Conservation (phyloP, 495 filamentous ascomycete genomes). For the Neurospora pannonica region DNA sequence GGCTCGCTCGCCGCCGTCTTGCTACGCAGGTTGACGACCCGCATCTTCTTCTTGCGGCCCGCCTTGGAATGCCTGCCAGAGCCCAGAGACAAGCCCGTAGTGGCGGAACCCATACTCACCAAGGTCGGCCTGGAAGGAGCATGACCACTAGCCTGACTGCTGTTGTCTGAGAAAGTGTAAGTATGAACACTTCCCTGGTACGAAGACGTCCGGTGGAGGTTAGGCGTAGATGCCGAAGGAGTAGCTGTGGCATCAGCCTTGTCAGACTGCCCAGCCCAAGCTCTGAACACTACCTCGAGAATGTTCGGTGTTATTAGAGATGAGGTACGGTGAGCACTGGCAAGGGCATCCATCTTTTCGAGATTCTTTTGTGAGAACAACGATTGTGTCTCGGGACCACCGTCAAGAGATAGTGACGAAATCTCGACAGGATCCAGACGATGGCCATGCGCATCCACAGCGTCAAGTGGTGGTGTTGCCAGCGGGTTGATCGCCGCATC, state of each 20-base stretch:
- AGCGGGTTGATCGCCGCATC: slow-evolving; percentile 63
- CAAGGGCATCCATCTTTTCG: slow-evolving; percentile 63
- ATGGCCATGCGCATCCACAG: slow-evolving; percentile 67
- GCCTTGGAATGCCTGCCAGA: slow-evolving; percentile 55
- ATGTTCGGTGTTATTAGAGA: slow-evolving; percentile 81
- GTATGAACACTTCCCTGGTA: slow-evolving; percentile 51
- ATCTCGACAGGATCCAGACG: slow-evolving; percentile 63
- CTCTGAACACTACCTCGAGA: slow-evolving; percentile 75
- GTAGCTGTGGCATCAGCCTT: slow-evolving; percentile 49
- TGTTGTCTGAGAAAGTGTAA: slow-evolving; percentile 51
- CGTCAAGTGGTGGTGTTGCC: slow-evolving; percentile 67
- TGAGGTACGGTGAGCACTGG: slow-evolving; percentile 73
- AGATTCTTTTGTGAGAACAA: slow-evolving; percentile 89
- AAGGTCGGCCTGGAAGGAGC: slow-evolving; percentile 39
- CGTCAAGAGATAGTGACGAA: slow-evolving; percentile 64
- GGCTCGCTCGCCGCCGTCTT: slow-evolving; percentile 24
- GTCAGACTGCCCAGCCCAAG: slow-evolving; percentile 80
- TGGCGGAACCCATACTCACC: slow-evolving; percentile 38
- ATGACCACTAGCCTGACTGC: slow-evolving; percentile 38
- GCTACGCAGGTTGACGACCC: slow-evolving; percentile 82
- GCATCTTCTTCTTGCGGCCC: slow-evolving; percentile 76
- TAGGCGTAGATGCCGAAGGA: slow-evolving; percentile 43
- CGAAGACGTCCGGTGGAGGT: slow-evolving; percentile 51
- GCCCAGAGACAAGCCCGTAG: slow-evolving; percentile 55
- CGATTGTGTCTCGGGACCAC: slow-evolving; percentile 64